phyloP scores from a whole-genome alignment of 441 rosid species.

The Gossypium trilobum region DNA sequence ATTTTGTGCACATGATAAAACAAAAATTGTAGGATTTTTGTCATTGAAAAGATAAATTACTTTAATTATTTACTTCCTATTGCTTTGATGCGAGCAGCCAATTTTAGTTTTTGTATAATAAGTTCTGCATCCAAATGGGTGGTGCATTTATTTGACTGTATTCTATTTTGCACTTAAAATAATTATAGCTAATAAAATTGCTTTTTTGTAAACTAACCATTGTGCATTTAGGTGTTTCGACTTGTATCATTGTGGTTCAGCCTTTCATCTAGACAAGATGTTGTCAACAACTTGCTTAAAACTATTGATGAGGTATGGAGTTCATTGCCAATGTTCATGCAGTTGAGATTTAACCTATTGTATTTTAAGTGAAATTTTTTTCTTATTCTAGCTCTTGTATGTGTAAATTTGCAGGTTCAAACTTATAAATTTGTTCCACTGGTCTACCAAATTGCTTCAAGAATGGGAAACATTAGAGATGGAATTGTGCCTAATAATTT shows the following conservation, averaged over 20 bases:
- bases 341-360: slow-evolving; percentile 6
- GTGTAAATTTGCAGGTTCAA: slow-evolving; percentile 51
- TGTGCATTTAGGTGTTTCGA: slow-evolving; percentile 70
- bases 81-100: not conserved
- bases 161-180: not conserved
- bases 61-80: not conserved
- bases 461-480: slow-evolving; percentile 86
- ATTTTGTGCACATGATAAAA: slow-evolving; percentile 8
- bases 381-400: not conserved
- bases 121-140: not conserved
- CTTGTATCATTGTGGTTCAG: slow-evolving; percentile 84
- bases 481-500: slow-evolving; percentile 55
- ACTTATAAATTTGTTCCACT: slow-evolving; percentile 89
- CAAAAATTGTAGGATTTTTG: not conserved
- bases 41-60: not conserved
- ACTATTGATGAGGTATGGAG: slow-evolving; percentile 62
- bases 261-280: slow-evolving; percentile 59
- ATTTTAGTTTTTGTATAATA: not conserved
- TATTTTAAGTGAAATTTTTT: slow-evolving; percentile 3
- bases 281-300: slow-evolving; percentile 60
- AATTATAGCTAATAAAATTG: not conserved
- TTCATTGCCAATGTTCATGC: not conserved
- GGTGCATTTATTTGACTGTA: not conserved
- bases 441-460: slow-evolving; percentile 94
- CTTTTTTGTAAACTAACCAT: slow-evolving; percentile 14